Conservation (phyloP, 129 eudicot genomes). For the Rutidosis leptorrhynchoides region DNA sequence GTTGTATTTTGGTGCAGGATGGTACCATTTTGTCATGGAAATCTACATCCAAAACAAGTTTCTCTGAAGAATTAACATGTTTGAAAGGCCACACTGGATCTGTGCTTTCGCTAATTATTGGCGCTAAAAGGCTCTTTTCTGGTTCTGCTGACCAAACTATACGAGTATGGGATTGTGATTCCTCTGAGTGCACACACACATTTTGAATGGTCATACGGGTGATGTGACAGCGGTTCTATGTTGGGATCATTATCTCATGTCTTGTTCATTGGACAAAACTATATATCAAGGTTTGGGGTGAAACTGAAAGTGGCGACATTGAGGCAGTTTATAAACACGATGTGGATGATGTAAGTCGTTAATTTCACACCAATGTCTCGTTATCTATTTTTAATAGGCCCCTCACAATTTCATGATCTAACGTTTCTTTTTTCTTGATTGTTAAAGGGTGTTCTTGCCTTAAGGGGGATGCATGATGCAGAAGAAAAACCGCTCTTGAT, state of each 20-base stretch:
- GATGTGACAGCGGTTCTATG: constrained; percentile 54
- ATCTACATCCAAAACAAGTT: constrained; percentile 25
- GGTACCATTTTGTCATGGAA: constrained; percentile 64
- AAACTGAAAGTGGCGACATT: constrained; percentile 46
- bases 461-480: constrained; percentile 57
- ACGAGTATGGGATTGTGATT: constrained; percentile 61
- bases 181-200: constrained; percentile 40
- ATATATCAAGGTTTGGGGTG: constrained; percentile 68
- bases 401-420: background rate
- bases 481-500: constrained; percentile 48
- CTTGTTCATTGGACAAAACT: constrained; percentile 59
- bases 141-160: constrained; percentile 56
- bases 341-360: constrained; percentile 56
- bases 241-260: constrained; percentile 54
- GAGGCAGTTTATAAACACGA: constrained; percentile 42
- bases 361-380: background rate
- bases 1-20: constrained; percentile 38
- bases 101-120: constrained; percentile 52
- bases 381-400: background rate
- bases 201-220: constrained; percentile 41
- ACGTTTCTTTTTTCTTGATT: constrained; percentile 3
- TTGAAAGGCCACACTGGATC: constrained; percentile 51
- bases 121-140: constrained; percentile 53
- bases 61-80: constrained; percentile 33
- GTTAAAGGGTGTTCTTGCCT: constrained; percentile 52